Base-by-base conservation (phyloP, 345 rosid species). In the Litchi chinensis region DNA sequence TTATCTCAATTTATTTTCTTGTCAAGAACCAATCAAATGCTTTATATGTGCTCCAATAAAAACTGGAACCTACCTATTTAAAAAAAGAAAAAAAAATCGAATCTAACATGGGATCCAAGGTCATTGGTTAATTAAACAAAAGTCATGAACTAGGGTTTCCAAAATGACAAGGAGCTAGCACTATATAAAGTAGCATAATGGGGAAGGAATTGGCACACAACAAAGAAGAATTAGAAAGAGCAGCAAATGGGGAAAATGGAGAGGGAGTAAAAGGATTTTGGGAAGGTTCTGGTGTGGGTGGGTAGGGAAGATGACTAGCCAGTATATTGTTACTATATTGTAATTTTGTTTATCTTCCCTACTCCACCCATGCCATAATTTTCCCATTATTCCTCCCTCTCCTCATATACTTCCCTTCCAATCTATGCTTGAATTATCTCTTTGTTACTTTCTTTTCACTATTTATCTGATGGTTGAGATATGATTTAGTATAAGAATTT, bases 371-470 rank as follows among this genome's bases (percentile, higher is more conserved):
- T 75, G 82, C 82, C 82, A 54, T 66, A 79, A 70, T 73, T 79
- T 82, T 82, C 82, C 82, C 68, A 79, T 71, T 67, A 75, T 82
- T 82, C 82, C 80, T 79, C 79, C 85, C 82, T 79, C 84, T 78
- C 84, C 81, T 71, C 41, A 8, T 37, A 24, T 63, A 22, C 24
- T 19, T 48, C 67, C 37, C 3, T 44, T 59, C 41, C 39, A 26
- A 28, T 32, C 63, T n/a, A 6, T 21, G 13, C 22, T 12, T 50
- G n/a, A 32, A 32, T 32, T 32, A 32, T 32, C 37, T 32, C 37
- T 32, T 32, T 32, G 37, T 32, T 32, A 32, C 37, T 32, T 32
- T 32, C 37, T 32, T 32, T 32, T 32, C 3, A 41, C 9, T 41
- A 41, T 41, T 41, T 41, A 8, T 41, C 3, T 41, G 44, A 41